Base-by-base conservation (phyloP, 768 basidiomycete genomes). In the Tylopilus intermedius region DNA sequence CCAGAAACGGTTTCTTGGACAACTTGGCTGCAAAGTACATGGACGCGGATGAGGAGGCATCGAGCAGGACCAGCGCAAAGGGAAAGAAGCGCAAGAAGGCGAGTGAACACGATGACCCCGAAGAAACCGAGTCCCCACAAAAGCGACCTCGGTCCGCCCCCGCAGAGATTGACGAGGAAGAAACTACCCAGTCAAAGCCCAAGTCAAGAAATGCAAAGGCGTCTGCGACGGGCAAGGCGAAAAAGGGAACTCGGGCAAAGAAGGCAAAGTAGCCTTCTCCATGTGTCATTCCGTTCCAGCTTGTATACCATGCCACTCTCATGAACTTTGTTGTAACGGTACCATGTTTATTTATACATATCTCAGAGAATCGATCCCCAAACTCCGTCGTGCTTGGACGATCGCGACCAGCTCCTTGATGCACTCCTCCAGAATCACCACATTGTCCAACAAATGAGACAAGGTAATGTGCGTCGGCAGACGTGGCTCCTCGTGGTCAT, bases 351-450 rank as follows among this genome's bases (percentile, higher is more conserved):
- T 47, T 71, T 73, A 90, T 60, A 92, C 64, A 64, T 89, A 91
- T 59, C 86, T 81, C 56, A 92, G 70, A 22, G 82, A 76, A 70
- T 94, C 92, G 56, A 94, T 88, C 8, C 93, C 93, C 49, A 94
- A 70, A 69, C 83, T 86, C 55, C 89, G 75, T 53, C 92, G 75
- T 14, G 89, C 90, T 69, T 90, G 86, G 47, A 94, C 80, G 58
- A 93, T 86, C 13, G 90, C 89, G 13, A 83, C 83, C 32, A 94
- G 73, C 68, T 98, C 95, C 72, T 97, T 97, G 64, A 97, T 87
- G 55, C 86, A 88, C 69, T 97, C 95, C 70, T 97, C 95, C 56
- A 98, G 66, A 38, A 97, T 84, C 29, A 98, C 93, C 29, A 94
- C 87, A 64, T 97, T 97, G 66, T 97, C 95, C 67, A 97, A 72